These are phyloP conservation scores for Gossypium stocksii DNA, from an alignment of 345 rosid species.

Conservation along the genomic window DNA sequence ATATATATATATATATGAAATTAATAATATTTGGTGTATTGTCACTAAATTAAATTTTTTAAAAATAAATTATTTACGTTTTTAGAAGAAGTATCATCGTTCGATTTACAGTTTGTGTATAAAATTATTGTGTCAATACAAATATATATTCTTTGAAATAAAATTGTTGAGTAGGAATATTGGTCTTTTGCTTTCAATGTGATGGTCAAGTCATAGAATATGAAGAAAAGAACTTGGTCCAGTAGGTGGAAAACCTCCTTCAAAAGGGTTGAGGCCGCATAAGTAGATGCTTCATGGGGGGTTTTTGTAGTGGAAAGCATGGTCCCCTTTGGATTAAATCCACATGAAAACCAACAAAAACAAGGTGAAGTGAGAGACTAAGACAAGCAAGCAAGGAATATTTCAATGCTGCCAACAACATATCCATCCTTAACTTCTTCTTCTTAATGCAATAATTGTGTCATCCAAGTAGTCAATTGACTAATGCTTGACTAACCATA, in stretches of 20 bases:
- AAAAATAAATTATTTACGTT: too few relatives aligned
- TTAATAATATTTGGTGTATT: too few relatives aligned
- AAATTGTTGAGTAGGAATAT: neutral
- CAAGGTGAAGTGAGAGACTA: conserved; percentile 2
- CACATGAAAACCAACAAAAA: neutral
- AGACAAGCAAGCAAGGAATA: neutral
- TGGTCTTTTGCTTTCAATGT: neutral
- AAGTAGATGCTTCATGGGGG: neutral
- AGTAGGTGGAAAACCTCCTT: neutral
- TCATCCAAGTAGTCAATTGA: neutral
- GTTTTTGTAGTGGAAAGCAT: neutral
- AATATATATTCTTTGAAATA: too few relatives aligned
- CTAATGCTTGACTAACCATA: neutral
- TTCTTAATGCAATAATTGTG: neutral
- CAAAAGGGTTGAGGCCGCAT: neutral
- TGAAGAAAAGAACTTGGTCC: neutral
- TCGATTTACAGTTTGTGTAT: too few relatives aligned
- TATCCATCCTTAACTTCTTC: neutral
- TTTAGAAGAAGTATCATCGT: too few relatives aligned
- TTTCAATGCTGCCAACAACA: neutral
- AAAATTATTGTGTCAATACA: too few relatives aligned
- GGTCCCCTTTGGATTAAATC: conserved; percentile 1
- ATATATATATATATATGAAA: too few relatives aligned
- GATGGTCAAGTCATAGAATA: neutral
- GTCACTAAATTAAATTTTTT: too few relatives aligned